phyloP scores from a whole-genome alignment of 2,329 filamentous ascomycete genomes.

The Colletotrichum shisoi region DNA sequence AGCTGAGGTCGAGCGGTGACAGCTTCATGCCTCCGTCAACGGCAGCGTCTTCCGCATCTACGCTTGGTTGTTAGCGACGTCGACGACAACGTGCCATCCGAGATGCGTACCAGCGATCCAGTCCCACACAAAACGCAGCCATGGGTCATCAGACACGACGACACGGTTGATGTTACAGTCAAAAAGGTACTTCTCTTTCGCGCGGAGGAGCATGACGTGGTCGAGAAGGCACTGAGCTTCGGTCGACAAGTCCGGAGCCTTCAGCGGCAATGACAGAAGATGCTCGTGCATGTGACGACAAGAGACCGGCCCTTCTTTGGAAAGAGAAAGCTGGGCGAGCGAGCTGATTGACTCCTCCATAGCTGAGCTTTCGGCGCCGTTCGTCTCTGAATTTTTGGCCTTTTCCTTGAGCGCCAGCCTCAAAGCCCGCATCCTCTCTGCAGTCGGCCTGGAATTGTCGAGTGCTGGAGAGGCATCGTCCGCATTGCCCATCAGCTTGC shows the following conservation, averaged over 20 bases:
- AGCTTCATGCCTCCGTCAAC: slow-evolving; percentile 74
- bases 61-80: slow-evolving; percentile 42
- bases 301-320: slow-evolving; percentile 52
- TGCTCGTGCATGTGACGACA: slow-evolving; percentile 67
- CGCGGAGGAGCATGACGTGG: slow-evolving; percentile 66
- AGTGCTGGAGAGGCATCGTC: slow-evolving; percentile 52
- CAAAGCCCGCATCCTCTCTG: slow-evolving; percentile 60
- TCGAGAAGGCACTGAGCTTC: slow-evolving; percentile 63
- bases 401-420: slow-evolving; percentile 45
- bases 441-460: slow-evolving; percentile 52
- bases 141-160: slow-evolving; percentile 74
- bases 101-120: slow-evolving; percentile 70
- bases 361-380: slow-evolving; percentile 4
- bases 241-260: slow-evolving; percentile 57
- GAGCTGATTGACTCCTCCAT: slow-evolving; percentile 45
- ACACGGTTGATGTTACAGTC: slow-evolving; percentile 70
- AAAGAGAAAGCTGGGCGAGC: slow-evolving; percentile 50
- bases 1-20: slow-evolving; percentile 74
- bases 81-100: neutral
- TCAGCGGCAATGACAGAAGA: slow-evolving; percentile 56
- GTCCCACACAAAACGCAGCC: slow-evolving; percentile 81
- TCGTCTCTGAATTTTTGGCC: slow-evolving; percentile 42
- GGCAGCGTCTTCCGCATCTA: slow-evolving; percentile 70
- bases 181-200: slow-evolving; percentile 69
- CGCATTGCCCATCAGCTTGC: slow-evolving; percentile 9